A percentile compares a stretch with the other conserved stretches of the same genome.
phyloP scores from a whole-genome alignment of 108 stramenopile genomes.

The Epipyxis sp. region DNA sequence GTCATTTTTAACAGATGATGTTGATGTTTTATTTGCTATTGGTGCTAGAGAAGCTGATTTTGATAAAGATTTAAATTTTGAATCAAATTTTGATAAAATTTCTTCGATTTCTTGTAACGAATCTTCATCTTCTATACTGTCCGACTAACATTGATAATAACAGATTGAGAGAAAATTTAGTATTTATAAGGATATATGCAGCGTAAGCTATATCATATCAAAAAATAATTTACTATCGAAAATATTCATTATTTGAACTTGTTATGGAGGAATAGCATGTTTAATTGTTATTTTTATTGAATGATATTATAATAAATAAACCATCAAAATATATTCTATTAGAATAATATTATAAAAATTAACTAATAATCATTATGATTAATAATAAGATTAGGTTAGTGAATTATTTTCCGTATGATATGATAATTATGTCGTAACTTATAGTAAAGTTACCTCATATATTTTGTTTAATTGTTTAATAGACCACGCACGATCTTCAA shows the following conservation, averaged over 20 bases:
- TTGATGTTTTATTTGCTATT: background rate
- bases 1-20: background rate
- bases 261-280: background rate
- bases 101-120: background rate
- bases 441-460: conserved; percentile 21
- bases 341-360: background rate
- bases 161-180: no score
- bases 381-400: background rate
- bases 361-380: background rate
- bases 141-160: no score
- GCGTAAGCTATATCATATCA: no score
- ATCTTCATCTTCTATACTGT: background rate
- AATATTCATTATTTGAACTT: no score
- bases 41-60: background rate
- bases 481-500: background rate
- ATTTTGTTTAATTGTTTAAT: background rate
- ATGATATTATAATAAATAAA: background rate
- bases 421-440: background rate
- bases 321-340: background rate
- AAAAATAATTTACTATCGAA: no score
- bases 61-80: background rate
- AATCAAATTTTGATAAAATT: background rate
- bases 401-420: no score
- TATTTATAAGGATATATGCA: no score
- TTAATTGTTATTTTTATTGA: background rate